A percentile compares a stretch with the other conserved stretches of the same genome.
phyloP scores from a whole-genome alignment of 805 yeast species.

The Kurtzmaniella fragi region DNA sequence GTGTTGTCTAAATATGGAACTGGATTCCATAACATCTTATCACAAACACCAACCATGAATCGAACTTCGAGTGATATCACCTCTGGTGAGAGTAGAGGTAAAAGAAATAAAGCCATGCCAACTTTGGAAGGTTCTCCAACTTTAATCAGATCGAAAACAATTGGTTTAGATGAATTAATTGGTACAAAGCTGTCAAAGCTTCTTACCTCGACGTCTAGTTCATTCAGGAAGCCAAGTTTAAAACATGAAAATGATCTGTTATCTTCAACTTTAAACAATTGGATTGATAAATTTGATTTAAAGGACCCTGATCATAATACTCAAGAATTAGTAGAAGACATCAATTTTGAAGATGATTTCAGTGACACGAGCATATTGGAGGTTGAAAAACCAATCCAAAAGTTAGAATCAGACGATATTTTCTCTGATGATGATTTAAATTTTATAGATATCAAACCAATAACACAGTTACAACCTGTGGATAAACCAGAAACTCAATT shows the following conservation, averaged over 20 bases:
- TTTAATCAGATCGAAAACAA: slow-evolving; percentile 33
- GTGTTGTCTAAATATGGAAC: slow-evolving; percentile 40
- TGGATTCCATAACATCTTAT: slow-evolving; percentile 23
- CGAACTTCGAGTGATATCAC: slow-evolving; percentile 29
- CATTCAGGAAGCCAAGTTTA: slow-evolving; percentile 2
- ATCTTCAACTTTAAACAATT: slow-evolving; percentile 13
- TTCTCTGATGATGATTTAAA: slow-evolving; percentile 26
- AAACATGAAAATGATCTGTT: background rate
- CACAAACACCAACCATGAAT: slow-evolving; percentile 30
- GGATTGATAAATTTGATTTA: slow-evolving; percentile 27
- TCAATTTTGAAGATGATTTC: slow-evolving; percentile 11
- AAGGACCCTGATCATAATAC: slow-evolving; percentile 1
- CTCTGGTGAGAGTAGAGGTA: slow-evolving; percentile 10
- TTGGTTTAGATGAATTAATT: slow-evolving; percentile 15
- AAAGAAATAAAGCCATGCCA: slow-evolving; percentile 12
- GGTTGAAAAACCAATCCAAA: background rate
- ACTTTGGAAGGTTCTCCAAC: slow-evolving; percentile 24
- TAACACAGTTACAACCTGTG: background rate
- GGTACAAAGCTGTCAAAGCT: slow-evolving; percentile 5
- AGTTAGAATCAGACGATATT: slow-evolving; percentile 15
- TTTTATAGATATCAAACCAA: background rate
- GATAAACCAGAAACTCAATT: background rate
- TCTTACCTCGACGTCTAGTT: background rate
- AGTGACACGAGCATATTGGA: slow-evolving; percentile 6
- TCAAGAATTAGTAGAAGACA: slow-evolving; percentile 4